phyloP scores from a whole-genome alignment of 1,284 basidiomycete species.

The Takashimella tepidaria region DNA sequence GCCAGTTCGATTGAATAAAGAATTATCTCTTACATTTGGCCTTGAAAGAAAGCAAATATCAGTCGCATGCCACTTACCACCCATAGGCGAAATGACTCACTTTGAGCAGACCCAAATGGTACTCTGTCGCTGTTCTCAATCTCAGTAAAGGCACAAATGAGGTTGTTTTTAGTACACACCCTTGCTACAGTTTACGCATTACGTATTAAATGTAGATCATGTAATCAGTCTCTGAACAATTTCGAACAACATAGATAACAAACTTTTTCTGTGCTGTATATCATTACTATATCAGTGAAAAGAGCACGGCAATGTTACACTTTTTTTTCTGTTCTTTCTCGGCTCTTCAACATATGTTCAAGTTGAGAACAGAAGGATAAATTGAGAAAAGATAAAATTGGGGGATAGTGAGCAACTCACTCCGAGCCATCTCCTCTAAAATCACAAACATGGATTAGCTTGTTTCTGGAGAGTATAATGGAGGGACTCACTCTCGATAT shows the following conservation, averaged over 20 bases:
- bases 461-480: slow-evolving; percentile 4
- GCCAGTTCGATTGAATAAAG: not conserved
- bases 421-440: slow-evolving; percentile 89
- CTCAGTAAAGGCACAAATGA: not conserved
- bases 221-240: no score
- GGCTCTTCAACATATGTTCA: no score
- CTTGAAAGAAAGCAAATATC: slow-evolving; percentile 12
- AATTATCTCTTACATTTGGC: slow-evolving; percentile 37
- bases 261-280: slow-evolving; percentile 84
- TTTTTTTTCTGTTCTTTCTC: no score
- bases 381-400: not conserved
- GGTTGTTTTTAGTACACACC: not conserved
- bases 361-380: no score
- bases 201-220: no score
- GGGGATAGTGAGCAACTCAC: slow-evolving; percentile 52
- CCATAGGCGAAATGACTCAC: no score
- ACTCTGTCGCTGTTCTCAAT: slow-evolving; percentile 65
- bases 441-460: slow-evolving; percentile 7
- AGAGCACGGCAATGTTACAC: no score
- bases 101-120: slow-evolving; percentile 59
- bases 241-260: slow-evolving; percentile 44
- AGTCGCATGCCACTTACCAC: slow-evolving; percentile 1
- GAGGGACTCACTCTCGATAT: slow-evolving; percentile 71
- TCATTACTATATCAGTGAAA: slow-evolving; percentile 6
- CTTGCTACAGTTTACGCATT: no score